A percentile compares a stretch with the other conserved stretches of the same genome.
These are phyloP conservation scores for Botryotinia narcissicola DNA, from an alignment of 2,329 filamentous ascomycete genomes.

Conservation along the genomic window DNA sequence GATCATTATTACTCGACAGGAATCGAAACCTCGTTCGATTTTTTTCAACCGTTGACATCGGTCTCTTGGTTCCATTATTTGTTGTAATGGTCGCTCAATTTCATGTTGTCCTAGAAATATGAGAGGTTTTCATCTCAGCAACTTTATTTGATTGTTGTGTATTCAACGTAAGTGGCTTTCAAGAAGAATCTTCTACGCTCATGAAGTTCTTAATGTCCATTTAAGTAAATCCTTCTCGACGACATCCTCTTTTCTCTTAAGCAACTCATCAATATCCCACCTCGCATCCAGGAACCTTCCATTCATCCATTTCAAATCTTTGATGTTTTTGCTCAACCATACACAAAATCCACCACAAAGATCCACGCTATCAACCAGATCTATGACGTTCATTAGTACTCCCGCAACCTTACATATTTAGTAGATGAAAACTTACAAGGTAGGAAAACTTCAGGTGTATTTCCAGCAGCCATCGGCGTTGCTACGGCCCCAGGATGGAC, in stretches of 20 bases:
- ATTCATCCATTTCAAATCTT: conserved; percentile 20
- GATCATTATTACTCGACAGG: neutral
- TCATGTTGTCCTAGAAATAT: neutral
- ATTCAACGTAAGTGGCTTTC: neutral
- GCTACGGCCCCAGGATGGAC: conserved; percentile 18
- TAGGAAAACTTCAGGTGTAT: conserved; percentile 17
- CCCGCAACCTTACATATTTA: neutral
- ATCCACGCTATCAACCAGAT: conserved; percentile 19
- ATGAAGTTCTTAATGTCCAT: conserved; percentile 15
- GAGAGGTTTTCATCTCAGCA: neutral
- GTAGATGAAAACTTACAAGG: conserved; percentile 9
- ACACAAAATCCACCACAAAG: conserved; percentile 19
- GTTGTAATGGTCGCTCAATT: neutral
- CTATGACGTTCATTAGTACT: neutral
- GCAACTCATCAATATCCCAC: conserved; percentile 18
- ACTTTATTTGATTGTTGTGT: neutral
- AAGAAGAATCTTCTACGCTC: neutral
- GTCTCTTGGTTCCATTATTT: fast-evolving
- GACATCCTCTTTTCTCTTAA: conserved; percentile 13
- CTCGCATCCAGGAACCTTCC: conserved; percentile 18
- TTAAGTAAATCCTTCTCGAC: conserved; percentile 17
- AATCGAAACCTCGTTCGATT: neutral
- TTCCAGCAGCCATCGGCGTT: conserved; percentile 9
- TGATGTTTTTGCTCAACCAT: conserved; percentile 18
- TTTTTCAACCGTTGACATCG: neutral